phyloP scores from a whole-genome alignment of 2,329 filamentous ascomycete genomes.

The Trichocomaceae sp. region DNA sequence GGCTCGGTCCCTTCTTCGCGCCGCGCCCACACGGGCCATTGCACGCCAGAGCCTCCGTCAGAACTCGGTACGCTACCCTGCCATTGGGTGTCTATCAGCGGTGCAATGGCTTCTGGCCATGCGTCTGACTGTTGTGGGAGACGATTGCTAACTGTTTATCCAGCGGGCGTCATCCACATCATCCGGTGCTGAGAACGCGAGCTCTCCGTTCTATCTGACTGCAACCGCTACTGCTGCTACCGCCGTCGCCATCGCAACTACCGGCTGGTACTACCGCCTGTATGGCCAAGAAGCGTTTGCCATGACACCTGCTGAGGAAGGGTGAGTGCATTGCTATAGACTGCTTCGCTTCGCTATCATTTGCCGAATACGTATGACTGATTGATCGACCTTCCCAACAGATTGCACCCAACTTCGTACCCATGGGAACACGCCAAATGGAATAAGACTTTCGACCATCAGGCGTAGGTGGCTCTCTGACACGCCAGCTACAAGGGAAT shows the following conservation, averaged over 20 bases:
- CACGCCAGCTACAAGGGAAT: background rate
- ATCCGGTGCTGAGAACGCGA: constrained; percentile 57
- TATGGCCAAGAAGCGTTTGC: constrained; percentile 85
- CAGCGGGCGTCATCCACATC: constrained; percentile 61
- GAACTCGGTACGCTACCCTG: constrained; percentile 61
- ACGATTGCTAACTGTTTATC: constrained; percentile 31
- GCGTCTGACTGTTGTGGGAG: constrained; percentile 23
- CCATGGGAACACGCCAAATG: constrained; percentile 93
- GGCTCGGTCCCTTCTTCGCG: constrained; percentile 84
- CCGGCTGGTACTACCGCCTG: constrained; percentile 96
- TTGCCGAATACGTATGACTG: constrained; percentile 6
- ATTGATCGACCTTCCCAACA: constrained; percentile 38
- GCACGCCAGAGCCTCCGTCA: constrained; percentile 66
- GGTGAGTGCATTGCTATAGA: constrained; percentile 59
- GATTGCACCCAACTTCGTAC: constrained; percentile 85
- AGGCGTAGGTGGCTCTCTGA: constrained; percentile 62
- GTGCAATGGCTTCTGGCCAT: constrained; percentile 23
- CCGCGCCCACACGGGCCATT: constrained; percentile 76
- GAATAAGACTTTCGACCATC: constrained; percentile 94
- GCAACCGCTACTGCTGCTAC: constrained; percentile 81
- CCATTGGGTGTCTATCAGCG: constrained; percentile 25
- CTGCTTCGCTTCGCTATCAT: background rate
- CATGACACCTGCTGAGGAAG: constrained; percentile 91
- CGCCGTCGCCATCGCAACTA: constrained; percentile 75
- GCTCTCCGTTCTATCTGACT: constrained; percentile 75